Base-by-base conservation (phyloP, 179 eudicot genomes). In the Gypsophila paniculata region DNA sequence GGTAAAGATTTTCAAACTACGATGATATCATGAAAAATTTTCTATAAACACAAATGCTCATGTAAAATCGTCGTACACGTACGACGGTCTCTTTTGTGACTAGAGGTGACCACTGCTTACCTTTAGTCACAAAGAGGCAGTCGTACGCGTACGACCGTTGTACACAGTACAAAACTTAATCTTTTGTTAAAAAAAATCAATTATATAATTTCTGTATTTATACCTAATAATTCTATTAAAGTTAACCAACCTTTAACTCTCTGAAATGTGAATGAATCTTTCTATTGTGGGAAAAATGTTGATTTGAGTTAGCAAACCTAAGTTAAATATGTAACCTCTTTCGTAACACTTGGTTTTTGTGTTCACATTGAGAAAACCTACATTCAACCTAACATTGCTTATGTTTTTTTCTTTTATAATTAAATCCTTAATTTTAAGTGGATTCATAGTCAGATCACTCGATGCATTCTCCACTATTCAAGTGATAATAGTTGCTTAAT, bases 291-390 rank as follows among this genome's bases (percentile, higher is more conserved):
- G 78, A 60, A 71, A 75, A 62, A 69, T 29, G 61, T 74, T 54
- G 72, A 54, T 61, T 65, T 71, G 68, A 78, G 75, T 78, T 26
- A 66, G 67, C 63, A 52, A 74, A 75, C 75, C 65, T n/a, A 48
- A 66, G 75, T 75, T 70, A 65, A 51, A 12, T 25, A 57, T 61
- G 75, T 55, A 70, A 65, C 63, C 60, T 78, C 71, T 74, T 74
- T 25, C 59, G 67, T 78, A 48, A 61, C 74, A 77, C 52, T 63
- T 69, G 38, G 66, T 32, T 65, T 44, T 46, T 65, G 34, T 62
- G n/a, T 34, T 38, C 67, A 62, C 22, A 38, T 62, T 62, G 3
- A 32, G 60, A 22, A 32, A 71, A 57, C n/a, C 59, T 53, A 76
- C 70, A 71, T 54, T 26, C 51, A 76, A 76, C 74, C 64, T 70